Percentiles rank a stretch among this genome's conserved stretches.
Conservation (phyloP, 805 yeast genomes). For the Trichomonascus vanleenenianus region DNA sequence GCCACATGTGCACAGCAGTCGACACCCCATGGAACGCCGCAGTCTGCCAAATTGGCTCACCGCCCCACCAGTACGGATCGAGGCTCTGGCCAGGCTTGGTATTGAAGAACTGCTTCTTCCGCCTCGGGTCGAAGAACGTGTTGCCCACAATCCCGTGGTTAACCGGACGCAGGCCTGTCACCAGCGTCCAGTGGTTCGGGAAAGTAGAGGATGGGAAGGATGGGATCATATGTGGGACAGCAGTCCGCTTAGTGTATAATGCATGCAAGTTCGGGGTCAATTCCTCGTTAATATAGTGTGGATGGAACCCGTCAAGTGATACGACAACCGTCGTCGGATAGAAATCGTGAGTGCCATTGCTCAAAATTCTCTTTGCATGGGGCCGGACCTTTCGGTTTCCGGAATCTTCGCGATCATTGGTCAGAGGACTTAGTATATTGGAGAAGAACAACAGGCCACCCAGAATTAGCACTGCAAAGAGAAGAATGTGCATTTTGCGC, state of each 20-base stretch:
- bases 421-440: conserved; percentile 2
- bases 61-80: conserved; percentile 73
- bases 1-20: conserved; percentile 93
- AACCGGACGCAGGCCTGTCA: conserved; percentile 77
- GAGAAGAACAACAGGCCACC: conserved; percentile 11
- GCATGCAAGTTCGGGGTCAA: conserved; percentile 66
- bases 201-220: conserved; percentile 84
- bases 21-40: conserved; percentile 53
- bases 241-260: conserved; percentile 44
- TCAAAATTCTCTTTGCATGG: conserved; percentile 7
- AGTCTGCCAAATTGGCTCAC: conserved; percentile 84
- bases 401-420: neutral
- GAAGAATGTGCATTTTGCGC: conserved; percentile 9
- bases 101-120: conserved; percentile 52
- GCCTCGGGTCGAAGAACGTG: conserved; percentile 58
- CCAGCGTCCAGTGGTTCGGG: conserved; percentile 87
- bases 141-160: conserved; percentile 86
- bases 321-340: conserved; percentile 74
- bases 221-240: conserved; percentile 80
- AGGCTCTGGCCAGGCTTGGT: conserved; percentile 47
- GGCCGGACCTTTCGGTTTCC: neutral
- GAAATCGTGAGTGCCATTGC: conserved; percentile 61
- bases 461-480: conserved; percentile 8
- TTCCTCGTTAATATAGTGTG: conserved; percentile 62
- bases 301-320: conserved; percentile 87